Evolutionary conservation across 1,139 yeast genomes (phyloP), one percentile per base, ranked within the genome.

Genomic region (Spathaspora sp.): DNA sequence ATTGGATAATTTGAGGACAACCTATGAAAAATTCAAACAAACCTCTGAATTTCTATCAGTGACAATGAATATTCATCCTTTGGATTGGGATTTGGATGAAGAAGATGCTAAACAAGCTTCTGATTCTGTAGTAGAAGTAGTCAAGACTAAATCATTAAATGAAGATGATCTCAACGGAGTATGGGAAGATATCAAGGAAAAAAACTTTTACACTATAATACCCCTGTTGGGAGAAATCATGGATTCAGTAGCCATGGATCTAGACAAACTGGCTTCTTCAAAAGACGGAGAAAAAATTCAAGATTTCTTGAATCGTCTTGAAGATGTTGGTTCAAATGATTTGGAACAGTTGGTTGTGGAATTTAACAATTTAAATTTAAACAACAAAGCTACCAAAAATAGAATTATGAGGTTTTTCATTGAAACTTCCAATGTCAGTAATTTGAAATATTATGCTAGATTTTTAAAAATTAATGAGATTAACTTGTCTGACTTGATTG

Each of bases 361-460:
- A n/a, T 89, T 82, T 60, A 78, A 86, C 70, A 54, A 59, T 8
- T 55, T 65, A 16, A 65, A 70, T 6, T 67, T 89, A 31, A 80
- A 85, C 57, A 88, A 87, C 57, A 88, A 86, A 59, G 91, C 95
- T 0, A 83, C 96, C 1, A 77, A 78, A 42, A 78, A 82, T 50
- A 69, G 89, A 53, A 60, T 90, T 4, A 57, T 81, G 47, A 77
- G 74, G 48, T 81, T 81, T 56, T 77, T 88, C 48, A 68, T 76
- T 1, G 78, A 73, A 39, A 67, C 75, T n/a, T 67, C 68, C 41
- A 78, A 77, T 39, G 60, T 76, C 42, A 67, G 71, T 8, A 77
- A 71, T 48, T 64, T 75, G 24, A 73, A 67, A 47, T 74, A 70
- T 46, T 86, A 80, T 61, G 81, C 87, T 0, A 74, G 95, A 48